phyloP scores from a whole-genome alignment of 2,329 filamentous ascomycete genomes.

The Zymoseptoria crescenta region DNA sequence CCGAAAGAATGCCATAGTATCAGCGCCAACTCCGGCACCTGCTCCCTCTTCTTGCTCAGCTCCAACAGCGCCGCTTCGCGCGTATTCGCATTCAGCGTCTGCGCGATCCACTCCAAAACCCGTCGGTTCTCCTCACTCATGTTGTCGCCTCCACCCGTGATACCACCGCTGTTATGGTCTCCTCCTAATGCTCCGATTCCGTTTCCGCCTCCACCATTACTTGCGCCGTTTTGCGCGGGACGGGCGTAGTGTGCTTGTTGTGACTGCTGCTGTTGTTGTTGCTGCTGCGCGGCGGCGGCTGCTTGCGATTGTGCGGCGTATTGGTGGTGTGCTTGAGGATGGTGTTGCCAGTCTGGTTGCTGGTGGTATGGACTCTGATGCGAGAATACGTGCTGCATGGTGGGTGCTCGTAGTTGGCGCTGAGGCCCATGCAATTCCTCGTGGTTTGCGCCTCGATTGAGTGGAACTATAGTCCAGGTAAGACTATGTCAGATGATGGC shows the following conservation, averaged over 20 bases:
- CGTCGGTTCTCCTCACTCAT: slow-evolving; percentile 74
- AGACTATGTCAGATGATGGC: not conserved
- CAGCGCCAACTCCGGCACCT: slow-evolving; percentile 90
- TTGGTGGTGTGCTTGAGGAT: slow-evolving; percentile 42
- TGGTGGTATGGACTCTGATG: slow-evolving; percentile 56
- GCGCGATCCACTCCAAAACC: slow-evolving; percentile 87
- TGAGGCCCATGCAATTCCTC: slow-evolving; percentile 11
- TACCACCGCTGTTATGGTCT: slow-evolving; percentile 24
- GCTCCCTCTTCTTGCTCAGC: slow-evolving; percentile 96
- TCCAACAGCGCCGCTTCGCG: slow-evolving; percentile 88
- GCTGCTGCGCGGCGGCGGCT: slow-evolving; percentile 43
- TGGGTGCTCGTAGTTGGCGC: slow-evolving; percentile 12
- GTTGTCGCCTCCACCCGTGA: slow-evolving; percentile 24
- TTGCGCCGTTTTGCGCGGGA: slow-evolving; percentile 27
- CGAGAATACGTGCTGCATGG: slow-evolving; percentile 53
- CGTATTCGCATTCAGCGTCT: slow-evolving; percentile 78
- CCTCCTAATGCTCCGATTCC: slow-evolving; percentile 23
- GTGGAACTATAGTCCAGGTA: not conserved
- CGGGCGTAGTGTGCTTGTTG: slow-evolving; percentile 32
- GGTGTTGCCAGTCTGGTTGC: slow-evolving; percentile 61
- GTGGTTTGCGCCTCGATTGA: not conserved
- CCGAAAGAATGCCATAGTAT: slow-evolving; percentile 99
- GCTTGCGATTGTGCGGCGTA: slow-evolving; percentile 33
- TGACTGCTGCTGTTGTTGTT: slow-evolving; percentile 33
- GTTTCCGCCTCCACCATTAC: slow-evolving; percentile 31